phyloP scores from a whole-genome alignment of 768 basidiomycete genomes.

The Naematelia encephala region DNA sequence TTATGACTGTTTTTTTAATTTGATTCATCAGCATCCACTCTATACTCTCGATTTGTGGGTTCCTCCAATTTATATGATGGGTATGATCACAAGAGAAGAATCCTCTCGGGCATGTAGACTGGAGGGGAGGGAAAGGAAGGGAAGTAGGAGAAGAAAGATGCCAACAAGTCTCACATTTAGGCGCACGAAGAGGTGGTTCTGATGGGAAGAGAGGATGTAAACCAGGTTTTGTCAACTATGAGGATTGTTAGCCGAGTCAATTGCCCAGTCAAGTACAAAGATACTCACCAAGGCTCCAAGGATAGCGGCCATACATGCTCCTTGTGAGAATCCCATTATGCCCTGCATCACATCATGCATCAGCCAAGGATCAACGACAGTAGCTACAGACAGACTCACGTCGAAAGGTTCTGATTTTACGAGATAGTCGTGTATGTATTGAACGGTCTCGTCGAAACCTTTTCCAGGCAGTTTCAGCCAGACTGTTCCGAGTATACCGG shows the following conservation, averaged over 20 bases:
- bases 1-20: slow-evolving; percentile 26
- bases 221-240: slow-evolving; percentile 43
- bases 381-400: slow-evolving; percentile 20
- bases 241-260: background rate
- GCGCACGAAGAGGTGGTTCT: slow-evolving; percentile 33
- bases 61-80: background rate
- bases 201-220: slow-evolving; percentile 36
- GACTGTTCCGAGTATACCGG: background rate
- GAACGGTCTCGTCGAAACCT: slow-evolving; percentile 45
- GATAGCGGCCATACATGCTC: slow-evolving; percentile 49
- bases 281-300: slow-evolving; percentile 40
- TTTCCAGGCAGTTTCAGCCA: background rate
- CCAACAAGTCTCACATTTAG: slow-evolving; percentile 39
- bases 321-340: slow-evolving; percentile 50
- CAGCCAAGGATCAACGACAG: background rate
- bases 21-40: too few relatives aligned
- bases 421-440: slow-evolving; percentile 42
- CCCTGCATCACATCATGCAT: slow-evolving; percentile 23
- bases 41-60: too few relatives aligned
- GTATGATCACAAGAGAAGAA: background rate
- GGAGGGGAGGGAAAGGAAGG: background rate
- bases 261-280: background rate
- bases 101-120: too few relatives aligned
- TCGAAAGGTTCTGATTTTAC: slow-evolving; percentile 43
- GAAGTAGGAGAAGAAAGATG: background rate